These are phyloP conservation scores for Talaromyces funiculosus DNA, from an alignment of 2,329 filamentous ascomycete species.

Conservation along the genomic window DNA sequence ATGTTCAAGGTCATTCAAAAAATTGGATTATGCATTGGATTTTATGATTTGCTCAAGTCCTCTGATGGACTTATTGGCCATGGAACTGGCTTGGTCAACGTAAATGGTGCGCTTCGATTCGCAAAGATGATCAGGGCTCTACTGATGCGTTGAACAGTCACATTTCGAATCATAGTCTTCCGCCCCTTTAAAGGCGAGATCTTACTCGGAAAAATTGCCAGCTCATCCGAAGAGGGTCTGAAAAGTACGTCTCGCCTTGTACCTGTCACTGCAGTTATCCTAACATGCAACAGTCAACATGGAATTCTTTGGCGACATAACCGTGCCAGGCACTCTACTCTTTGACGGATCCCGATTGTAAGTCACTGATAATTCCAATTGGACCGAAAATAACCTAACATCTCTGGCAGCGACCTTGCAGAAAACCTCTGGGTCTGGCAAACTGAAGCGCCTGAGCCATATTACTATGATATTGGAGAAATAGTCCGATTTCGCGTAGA, in stretches of 20 bases:
- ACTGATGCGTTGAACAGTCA: slow-evolving; percentile 51
- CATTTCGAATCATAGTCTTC: slow-evolving; percentile 90
- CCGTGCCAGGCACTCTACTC: slow-evolving; percentile 67
- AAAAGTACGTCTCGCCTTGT: slow-evolving; percentile 47
- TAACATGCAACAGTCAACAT: slow-evolving; percentile 56
- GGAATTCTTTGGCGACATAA: slow-evolving; percentile 92
- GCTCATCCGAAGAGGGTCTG: slow-evolving; percentile 66
- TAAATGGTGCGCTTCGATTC: slow-evolving; percentile 62
- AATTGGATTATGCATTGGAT: slow-evolving; percentile 84
- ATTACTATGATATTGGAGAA: slow-evolving; percentile 88
- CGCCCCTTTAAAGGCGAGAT: slow-evolving; percentile 94
- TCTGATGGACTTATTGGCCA: slow-evolving; percentile 93
- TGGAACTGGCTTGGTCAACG: slow-evolving; percentile 84
- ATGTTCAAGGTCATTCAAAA: slow-evolving; percentile 70
- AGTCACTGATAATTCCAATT: neutral
- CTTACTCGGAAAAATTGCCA: slow-evolving; percentile 75
- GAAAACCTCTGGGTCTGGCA: slow-evolving; percentile 84
- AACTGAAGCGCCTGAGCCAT: slow-evolving; percentile 51
- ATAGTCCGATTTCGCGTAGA: slow-evolving; percentile 80
- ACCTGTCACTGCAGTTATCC: neutral
- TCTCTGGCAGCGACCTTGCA: slow-evolving; percentile 55
- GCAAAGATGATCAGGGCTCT: neutral
- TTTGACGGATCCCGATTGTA: slow-evolving; percentile 73
- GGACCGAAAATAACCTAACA: neutral
- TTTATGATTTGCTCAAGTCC: slow-evolving; percentile 83